Evolutionary conservation across 2,329 filamentous ascomycete species (phyloP).

Genomic region (Alternaria arbusti): DNA sequence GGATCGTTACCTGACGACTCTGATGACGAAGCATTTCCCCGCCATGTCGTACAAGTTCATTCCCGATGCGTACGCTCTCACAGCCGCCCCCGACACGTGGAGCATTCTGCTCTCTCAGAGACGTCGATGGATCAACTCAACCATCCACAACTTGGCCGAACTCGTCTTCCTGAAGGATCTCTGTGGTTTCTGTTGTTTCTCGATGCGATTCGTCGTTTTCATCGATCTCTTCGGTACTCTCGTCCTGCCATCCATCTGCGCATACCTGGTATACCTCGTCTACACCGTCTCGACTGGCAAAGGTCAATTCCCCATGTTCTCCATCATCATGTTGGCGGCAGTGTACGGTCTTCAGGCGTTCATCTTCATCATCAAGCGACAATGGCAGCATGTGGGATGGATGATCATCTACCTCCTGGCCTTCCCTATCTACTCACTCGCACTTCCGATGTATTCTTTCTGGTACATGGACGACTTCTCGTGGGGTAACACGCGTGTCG

Average conservation of each 20-base stretch:
- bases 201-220: conserved; percentile 95
- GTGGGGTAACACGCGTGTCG: conserved; percentile 98
- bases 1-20: conserved; percentile 93
- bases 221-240: conserved; percentile 93
- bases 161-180: conserved; percentile 89
- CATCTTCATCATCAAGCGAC: conserved; percentile 94
- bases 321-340: conserved; percentile 84
- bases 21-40: conserved; percentile 99
- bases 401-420: conserved; percentile 99
- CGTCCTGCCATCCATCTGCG: conserved; percentile 86
- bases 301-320: conserved; percentile 84
- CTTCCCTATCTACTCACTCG: conserved; percentile 89
- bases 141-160: conserved; percentile 93
- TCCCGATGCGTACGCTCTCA: conserved; percentile 89
- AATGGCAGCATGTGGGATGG: conserved; percentile 99
- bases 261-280: conserved; percentile 86
- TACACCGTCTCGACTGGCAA: conserved; percentile 73
- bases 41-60: conserved; percentile 96
- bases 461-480: conserved; percentile 99
- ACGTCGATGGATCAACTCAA: conserved; percentile 99
- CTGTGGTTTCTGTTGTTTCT: conserved; percentile 98
- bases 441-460: conserved; percentile 95
- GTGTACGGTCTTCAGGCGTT: conserved; percentile 96
- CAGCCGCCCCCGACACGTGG: conserved; percentile 93
- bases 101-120: conserved; percentile 94